These are phyloP conservation scores for Triticum aestivum DNA, from an alignment of 176 grass and related monocot species.

Conservation along the genomic window DNA sequence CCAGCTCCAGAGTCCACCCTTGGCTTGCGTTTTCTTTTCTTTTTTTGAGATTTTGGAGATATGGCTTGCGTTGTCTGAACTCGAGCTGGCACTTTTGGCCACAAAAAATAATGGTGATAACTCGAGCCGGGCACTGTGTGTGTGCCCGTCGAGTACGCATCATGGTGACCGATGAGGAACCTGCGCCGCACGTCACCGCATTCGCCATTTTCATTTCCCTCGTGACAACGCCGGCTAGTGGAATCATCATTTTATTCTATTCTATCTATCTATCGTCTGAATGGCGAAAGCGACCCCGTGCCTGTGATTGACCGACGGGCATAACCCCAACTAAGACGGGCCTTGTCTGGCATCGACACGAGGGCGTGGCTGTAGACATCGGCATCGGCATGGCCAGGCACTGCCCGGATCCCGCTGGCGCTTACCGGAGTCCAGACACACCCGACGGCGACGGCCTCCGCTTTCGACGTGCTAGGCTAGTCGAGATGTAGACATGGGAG, in stretches of 20 bases:
- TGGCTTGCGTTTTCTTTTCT: neutral
- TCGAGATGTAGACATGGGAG: neutral
- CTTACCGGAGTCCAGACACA: neutral
- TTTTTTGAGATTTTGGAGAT: too few relatives aligned
- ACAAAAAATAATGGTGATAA: too few relatives aligned
- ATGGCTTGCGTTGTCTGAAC: neutral
- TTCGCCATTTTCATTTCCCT: constrained; percentile 5
- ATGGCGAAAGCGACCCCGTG: constrained; percentile 18
- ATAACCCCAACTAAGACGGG: neutral
- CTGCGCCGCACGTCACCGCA: constrained; percentile 12
- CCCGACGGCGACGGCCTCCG: constrained; percentile 19
- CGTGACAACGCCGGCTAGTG: neutral
- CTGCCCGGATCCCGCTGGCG: constrained; percentile 15
- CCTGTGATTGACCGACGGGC: constrained; percentile 10
- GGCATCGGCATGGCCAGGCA: constrained; percentile 23
- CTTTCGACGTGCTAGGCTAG: neutral
- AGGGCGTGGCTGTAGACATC: neutral
- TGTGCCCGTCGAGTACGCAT: neutral
- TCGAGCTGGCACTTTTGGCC: too few relatives aligned
- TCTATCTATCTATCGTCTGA: neutral
- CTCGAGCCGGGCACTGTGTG: too few relatives aligned
- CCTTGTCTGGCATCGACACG: neutral
- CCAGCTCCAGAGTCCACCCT: too few relatives aligned
- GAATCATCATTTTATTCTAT: neutral
- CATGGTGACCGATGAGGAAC: neutral